phyloP scores from a whole-genome alignment of 208 protist genomes.

The Leishmania lainsoni region DNA sequence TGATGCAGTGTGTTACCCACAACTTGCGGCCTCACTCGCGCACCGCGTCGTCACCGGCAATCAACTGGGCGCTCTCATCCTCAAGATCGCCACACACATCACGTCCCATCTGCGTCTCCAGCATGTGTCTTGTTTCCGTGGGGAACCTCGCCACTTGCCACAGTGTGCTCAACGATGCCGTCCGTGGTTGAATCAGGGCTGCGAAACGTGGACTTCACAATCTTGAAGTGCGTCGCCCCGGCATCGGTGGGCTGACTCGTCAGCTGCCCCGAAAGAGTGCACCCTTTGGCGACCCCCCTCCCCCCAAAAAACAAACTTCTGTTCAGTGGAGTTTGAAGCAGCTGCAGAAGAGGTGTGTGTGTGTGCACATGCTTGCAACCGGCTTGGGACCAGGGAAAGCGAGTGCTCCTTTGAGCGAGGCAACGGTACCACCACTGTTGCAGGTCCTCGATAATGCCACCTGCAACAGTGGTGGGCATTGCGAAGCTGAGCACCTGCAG shows the following conservation, averaged over 20 bases:
- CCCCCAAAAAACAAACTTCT: conserved; percentile 36
- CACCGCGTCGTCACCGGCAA: conserved; percentile 35
- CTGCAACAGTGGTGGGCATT: conserved; percentile 46
- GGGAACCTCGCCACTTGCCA: conserved; percentile 40
- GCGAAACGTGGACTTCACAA: conserved; percentile 26
- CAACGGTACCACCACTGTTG: conserved; percentile 38
- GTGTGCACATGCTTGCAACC: conserved; percentile 34
- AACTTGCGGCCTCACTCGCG: conserved; percentile 50
- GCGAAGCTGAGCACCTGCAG: conserved; percentile 56
- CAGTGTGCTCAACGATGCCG: conserved; percentile 20
- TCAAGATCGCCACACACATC: conserved; percentile 38
- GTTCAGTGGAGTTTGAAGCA: conserved; percentile 40
- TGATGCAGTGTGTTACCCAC: conserved; percentile 58
- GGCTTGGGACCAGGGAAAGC: conserved; percentile 34
- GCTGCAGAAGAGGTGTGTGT: conserved; percentile 56
- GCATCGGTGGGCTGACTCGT: conserved; percentile 35
- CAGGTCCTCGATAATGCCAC: conserved; percentile 47
- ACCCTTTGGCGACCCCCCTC: conserved; percentile 23
- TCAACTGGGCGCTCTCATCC: conserved; percentile 23
- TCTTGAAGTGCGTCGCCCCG: conserved; percentile 26
- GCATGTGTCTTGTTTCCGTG: conserved; percentile 39
- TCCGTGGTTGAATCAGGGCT: conserved; percentile 19
- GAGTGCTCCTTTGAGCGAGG: conserved; percentile 58
- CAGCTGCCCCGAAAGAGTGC: conserved; percentile 43
- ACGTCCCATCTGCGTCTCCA: conserved; percentile 66